Evolutionary conservation across 345 rosid genomes (phyloP), one percentile per base, ranked within the genome.

Genomic region (Salix suchowensis): DNA sequence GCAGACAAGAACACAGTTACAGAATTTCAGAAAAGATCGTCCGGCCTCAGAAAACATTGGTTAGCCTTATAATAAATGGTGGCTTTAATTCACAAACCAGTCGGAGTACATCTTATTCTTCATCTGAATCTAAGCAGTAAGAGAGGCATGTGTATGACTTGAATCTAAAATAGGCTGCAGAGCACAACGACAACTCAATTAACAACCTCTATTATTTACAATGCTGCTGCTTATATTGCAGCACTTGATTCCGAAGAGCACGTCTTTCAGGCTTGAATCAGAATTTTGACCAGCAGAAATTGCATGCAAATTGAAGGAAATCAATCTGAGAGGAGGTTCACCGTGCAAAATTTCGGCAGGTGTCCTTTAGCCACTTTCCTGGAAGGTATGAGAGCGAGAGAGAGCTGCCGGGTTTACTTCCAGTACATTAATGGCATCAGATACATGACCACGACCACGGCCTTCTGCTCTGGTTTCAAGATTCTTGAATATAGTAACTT

Each of bases 341-440:
- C 10, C 54, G 21, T 26, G 46, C 15, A 61, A 54, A 65, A 70
- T n/a, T 67, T 70, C 54, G 30, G 54, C 58, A 24, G 40, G 18
- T 61, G 66, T 46, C 64, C 74, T 74, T 46, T 71, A 90, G 75
- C 88, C 84, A 85, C 88, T 81, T 83, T 90, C 94, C 75, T 85
- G 91, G 80, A 90, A 87, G 30, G 87, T 83, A 26, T 76, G 85
- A 40, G 85, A 87, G 30, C 89, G 88, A 77, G 92, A 90, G 68
- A 88, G 88, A 39, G 89, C 94, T 48, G 91, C 91, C 12, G 94
- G 92, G 74, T 90, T 90, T 71, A 88, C 91, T 83, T 87, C 89
- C 79, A 87, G 74, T 70, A 88, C 81, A 60, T 77, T 73, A 77
- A 79, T 76, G 10, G 84, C 78, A 44, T 87, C 87, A 7, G n/a